phyloP scores from a whole-genome alignment of 2,329 filamentous ascomycete genomes.

The Amauroascus verrucosus region DNA sequence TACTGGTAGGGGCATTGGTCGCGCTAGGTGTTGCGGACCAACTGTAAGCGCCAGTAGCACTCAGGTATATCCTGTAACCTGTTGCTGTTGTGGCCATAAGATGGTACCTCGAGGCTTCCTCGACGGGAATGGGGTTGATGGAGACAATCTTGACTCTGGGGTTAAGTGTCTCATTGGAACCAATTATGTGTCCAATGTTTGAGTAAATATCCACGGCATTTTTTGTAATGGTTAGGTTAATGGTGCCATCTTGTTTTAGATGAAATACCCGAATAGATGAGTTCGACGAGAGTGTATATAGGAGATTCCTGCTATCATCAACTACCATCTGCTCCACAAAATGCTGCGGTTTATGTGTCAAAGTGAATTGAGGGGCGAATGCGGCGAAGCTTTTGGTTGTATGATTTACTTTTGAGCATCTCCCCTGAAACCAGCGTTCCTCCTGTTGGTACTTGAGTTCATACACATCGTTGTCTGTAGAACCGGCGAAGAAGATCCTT shows the following conservation, averaged over 20 bases:
- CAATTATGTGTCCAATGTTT: slow-evolving; percentile 77
- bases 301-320: slow-evolving; percentile 75
- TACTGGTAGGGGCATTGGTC: slow-evolving; percentile 70
- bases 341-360: slow-evolving; percentile 45
- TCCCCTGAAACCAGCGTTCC: slow-evolving; percentile 89
- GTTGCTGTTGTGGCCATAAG: slow-evolving; percentile 84
- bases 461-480: slow-evolving; percentile 73
- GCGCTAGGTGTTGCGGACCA: slow-evolving; percentile 46
- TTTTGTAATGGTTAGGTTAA: slow-evolving; percentile 48
- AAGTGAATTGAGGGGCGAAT: slow-evolving; percentile 34
- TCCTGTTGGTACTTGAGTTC: slow-evolving; percentile 95
- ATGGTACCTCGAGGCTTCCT: slow-evolving; percentile 72
- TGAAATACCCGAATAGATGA: slow-evolving; percentile 90
- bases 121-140: slow-evolving; percentile 74
- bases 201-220: slow-evolving; percentile 45
- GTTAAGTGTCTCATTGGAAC: slow-evolving; percentile 58
- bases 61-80: slow-evolving; percentile 84
- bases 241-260: slow-evolving; percentile 52
- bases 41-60: slow-evolving; percentile 64
- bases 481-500: slow-evolving; percentile 85
- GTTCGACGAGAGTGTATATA: slow-evolving; percentile 81
- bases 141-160: slow-evolving; percentile 65
- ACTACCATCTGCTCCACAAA: slow-evolving; percentile 68
- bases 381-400: slow-evolving; percentile 62
- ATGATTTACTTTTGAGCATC: slow-evolving; percentile 82